phyloP scores from a whole-genome alignment of 306 rosid genomes.

The Quercus variabilis region DNA sequence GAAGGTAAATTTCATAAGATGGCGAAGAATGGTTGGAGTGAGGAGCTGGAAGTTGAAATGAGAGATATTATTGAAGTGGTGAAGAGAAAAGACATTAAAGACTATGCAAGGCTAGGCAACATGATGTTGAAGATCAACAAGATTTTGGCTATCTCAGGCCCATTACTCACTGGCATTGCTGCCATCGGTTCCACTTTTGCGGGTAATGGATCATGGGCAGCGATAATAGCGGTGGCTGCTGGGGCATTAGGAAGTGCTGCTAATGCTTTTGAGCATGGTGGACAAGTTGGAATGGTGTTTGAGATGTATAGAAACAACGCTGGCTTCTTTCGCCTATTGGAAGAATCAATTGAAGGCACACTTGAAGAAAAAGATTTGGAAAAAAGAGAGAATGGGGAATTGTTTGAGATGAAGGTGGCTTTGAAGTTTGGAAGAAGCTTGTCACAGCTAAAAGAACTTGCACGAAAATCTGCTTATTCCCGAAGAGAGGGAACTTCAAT shows the following conservation, averaged over 20 bases:
- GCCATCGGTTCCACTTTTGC: conserved; percentile 22
- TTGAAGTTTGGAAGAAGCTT: too few species aligned
- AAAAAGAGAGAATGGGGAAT: conserved; percentile 40
- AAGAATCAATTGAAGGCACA: conserved; percentile 24
- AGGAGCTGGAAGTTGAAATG: conserved; percentile 27
- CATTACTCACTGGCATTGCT: too few species aligned
- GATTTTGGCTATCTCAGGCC: conserved; percentile 19
- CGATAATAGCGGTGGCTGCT: conserved; percentile 23
- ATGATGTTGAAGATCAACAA: conserved; percentile 37
- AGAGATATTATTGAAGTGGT: conserved; percentile 24
- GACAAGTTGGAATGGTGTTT: conserved; percentile 45
- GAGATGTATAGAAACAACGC: conserved; percentile 42
- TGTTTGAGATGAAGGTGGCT: conserved; percentile 36
- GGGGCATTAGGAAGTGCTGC: conserved; percentile 35
- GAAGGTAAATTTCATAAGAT: not conserved
- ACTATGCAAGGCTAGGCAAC: conserved; percentile 40
- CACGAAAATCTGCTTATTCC: conserved; percentile 32
- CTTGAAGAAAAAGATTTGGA: conserved; percentile 31
- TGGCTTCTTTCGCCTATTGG: conserved; percentile 30
- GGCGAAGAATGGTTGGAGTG: conserved; percentile 32
- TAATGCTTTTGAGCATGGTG: conserved; percentile 35
- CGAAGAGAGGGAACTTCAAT: conserved; percentile 20
- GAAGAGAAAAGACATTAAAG: conserved; percentile 31
- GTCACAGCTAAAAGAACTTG: conserved; percentile 34
- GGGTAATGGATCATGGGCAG: conserved; percentile 15